Evolutionary conservation across 1,284 basidiomycete species (phyloP), one percentile per base, ranked within the genome.

Genomic region (Coniophora puteana): DNA sequence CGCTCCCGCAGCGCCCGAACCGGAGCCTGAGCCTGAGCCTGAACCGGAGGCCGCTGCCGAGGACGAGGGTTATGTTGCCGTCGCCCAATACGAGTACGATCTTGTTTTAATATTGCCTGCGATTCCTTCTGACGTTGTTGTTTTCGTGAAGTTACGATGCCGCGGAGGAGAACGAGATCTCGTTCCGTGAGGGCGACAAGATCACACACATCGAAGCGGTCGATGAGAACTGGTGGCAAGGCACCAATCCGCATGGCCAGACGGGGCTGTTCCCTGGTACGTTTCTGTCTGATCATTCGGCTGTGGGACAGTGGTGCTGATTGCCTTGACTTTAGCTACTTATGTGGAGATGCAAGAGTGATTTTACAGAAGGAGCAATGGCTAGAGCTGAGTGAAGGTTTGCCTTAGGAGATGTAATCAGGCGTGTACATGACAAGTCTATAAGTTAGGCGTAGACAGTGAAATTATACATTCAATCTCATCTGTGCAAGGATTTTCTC

Each of bases 191-290:
- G 59, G 90, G 89, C 16, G 90, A 93, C 26, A 63, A 67, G 37
- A 88, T 95, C 57, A 72, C 69, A 8, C 70, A 84, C 29, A 85
- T 91, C 35, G 82, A 87, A 57, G 76, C 79, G 34, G 74, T 73
- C 17, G 83, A 71, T 43, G 88, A 92, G 14, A 90, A 93, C 50
- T 95, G 93, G 92, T 95, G 92, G 92, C 74, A 83, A 51, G 93
- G 92, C 2, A 76, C 65, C 50, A 74, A 77, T 48, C 44, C 58
- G 31, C 64, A 76, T 41, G 90, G 89, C 2, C 66, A 74, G 32
- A 61, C 72, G 40, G 92, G 91, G 11, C 67, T 93, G 48, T 93
- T 96, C 80, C 92, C 92, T 49, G 84, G 87, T 87, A 55, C 51
- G 79, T 71, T 30, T 47, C 44, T 47, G 18, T 34, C 40, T n/a